phyloP scores from a whole-genome alignment of 768 basidiomycete species.

The Russula compacta region DNA sequence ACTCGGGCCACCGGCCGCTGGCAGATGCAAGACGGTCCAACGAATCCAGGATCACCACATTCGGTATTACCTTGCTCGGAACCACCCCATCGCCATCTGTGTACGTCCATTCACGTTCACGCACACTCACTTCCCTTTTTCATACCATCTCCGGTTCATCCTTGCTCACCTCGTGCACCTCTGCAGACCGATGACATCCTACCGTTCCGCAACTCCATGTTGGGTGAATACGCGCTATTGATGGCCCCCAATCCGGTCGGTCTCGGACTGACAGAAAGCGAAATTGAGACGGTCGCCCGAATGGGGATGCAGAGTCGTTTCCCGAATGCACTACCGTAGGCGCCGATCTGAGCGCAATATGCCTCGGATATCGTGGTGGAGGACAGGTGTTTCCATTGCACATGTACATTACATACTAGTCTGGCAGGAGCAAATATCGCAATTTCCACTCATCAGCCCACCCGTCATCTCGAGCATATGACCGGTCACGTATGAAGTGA shows the following conservation, averaged over 20 bases:
- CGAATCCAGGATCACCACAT: constrained; percentile 67
- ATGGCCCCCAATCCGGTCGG: constrained; percentile 65
- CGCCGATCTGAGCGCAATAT: constrained; percentile 8
- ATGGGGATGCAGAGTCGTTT: constrained; percentile 48
- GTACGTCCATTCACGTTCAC: constrained; percentile 34
- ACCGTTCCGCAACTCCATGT: constrained; percentile 63
- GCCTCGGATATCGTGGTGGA: constrained; percentile 4
- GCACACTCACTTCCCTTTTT: neutral
- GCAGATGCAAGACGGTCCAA: constrained; percentile 60
- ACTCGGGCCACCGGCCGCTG: neutral
- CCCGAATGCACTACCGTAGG: neutral
- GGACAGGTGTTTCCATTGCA: constrained; percentile 8
- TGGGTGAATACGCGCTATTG: constrained; percentile 73
- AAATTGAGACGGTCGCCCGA: constrained; percentile 47
- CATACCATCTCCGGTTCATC: neutral
- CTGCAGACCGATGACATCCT: constrained; percentile 76
- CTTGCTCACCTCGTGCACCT: constrained; percentile 3
- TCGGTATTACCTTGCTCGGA: constrained; percentile 46
- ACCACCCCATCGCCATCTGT: constrained; percentile 69
- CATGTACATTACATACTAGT: neutral
- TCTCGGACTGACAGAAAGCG: constrained; percentile 51
- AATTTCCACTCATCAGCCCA: constrained; percentile 31
- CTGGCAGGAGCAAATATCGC: neutral
- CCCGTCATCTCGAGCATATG: constrained; percentile 83
- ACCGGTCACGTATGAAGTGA: constrained; percentile 73